Evolutionary conservation across 495 filamentous ascomycete genomes (phyloP).

Genomic region (Sabuloglossum arenarium): DNA sequence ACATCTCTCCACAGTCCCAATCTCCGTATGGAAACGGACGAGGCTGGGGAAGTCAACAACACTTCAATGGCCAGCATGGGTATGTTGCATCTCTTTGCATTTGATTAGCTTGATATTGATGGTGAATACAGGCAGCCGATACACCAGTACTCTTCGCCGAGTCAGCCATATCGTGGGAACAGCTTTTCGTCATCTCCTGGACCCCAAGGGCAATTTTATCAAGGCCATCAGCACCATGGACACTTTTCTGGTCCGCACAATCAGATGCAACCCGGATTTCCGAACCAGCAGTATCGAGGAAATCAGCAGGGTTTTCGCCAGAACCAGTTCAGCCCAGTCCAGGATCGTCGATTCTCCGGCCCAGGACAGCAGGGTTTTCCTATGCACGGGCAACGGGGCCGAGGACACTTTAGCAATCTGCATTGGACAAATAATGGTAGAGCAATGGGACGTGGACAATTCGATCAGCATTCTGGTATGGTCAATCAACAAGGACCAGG

Average conservation of each 20-base stretch:
- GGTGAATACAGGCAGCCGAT: conserved; percentile 10
- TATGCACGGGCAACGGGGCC: conserved; percentile 11
- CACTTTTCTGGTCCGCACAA: conserved; percentile 30
- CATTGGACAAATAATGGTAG: conserved; percentile 34
- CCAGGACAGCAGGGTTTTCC: conserved; percentile 19
- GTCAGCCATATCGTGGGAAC: conserved; percentile 11
- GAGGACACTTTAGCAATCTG: conserved; percentile 23
- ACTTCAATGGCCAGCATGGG: conserved; percentile 37
- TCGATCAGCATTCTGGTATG: conserved; percentile 15
- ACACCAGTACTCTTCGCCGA: conserved; percentile 9
- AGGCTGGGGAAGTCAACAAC: conserved; percentile 33
- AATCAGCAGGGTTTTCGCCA: conserved; percentile 32
- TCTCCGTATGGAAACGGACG: conserved; percentile 39
- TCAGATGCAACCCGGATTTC: conserved; percentile 27
- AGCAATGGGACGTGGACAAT: conserved; percentile 23
- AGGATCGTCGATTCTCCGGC: conserved; percentile 30
- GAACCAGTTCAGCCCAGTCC: conserved; percentile 28
- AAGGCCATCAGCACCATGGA: conserved; percentile 25
- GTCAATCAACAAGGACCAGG: conserved; percentile 11
- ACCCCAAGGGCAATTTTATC: conserved; percentile 21
- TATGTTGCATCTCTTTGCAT: conserved; percentile 18
- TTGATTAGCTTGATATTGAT: conserved; percentile 6
- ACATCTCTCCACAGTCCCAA: conserved; percentile 42
- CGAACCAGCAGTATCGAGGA: conserved; percentile 28
- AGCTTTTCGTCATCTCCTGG: conserved; percentile 15